phyloP scores from a whole-genome alignment of 1,139 yeast species.

The Yamadazyma pseudoaaseri region DNA sequence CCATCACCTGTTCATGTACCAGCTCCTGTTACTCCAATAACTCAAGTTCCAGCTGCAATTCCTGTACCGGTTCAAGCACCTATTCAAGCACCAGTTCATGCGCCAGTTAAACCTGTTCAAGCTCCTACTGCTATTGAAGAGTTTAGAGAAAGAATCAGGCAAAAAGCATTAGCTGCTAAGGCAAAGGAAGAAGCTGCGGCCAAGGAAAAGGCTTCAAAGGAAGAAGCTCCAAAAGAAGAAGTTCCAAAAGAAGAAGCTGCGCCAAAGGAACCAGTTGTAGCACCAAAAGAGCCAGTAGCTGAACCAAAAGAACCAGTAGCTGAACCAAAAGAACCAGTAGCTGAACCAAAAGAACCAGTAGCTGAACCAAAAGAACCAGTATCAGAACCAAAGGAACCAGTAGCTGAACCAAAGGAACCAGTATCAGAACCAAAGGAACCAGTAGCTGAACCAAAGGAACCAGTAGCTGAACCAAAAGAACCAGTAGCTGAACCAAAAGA shows the following conservation, averaged over 20 bases:
- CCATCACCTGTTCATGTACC: conserved; percentile 7
- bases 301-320: conserved; percentile 5
- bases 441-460: conserved; percentile 3
- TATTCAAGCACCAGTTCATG: conserved; percentile 3
- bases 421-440: conserved; percentile 4
- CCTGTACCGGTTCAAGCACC: conserved; percentile 9
- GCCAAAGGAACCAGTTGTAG: neutral
- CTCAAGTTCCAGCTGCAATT: conserved; percentile 13
- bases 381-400: conserved; percentile 4
- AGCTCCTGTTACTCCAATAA: conserved; percentile 8
- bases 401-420: conserved; percentile 2
- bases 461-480: conserved; percentile 2
- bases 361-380: conserved; percentile 1
- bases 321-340: conserved; percentile 2
- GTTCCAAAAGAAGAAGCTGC: conserved; percentile 1
- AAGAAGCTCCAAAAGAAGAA: conserved; percentile 1
- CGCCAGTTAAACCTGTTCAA: conserved; percentile 8
- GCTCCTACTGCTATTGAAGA: conserved; percentile 13
- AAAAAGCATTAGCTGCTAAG: conserved; percentile 14
- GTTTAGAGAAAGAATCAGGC: conserved; percentile 13
- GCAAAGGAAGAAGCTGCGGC: conserved; percentile 8
- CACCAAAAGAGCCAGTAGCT: conserved; percentile 3
- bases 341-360: conserved; percentile 1
- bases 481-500: conserved; percentile 3
- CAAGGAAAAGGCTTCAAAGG: conserved; percentile 3